These are phyloP conservation scores for Pseudonitzschia delicatissima DNA, from an alignment of 108 stramenopile species.

Conservation along the genomic window DNA sequence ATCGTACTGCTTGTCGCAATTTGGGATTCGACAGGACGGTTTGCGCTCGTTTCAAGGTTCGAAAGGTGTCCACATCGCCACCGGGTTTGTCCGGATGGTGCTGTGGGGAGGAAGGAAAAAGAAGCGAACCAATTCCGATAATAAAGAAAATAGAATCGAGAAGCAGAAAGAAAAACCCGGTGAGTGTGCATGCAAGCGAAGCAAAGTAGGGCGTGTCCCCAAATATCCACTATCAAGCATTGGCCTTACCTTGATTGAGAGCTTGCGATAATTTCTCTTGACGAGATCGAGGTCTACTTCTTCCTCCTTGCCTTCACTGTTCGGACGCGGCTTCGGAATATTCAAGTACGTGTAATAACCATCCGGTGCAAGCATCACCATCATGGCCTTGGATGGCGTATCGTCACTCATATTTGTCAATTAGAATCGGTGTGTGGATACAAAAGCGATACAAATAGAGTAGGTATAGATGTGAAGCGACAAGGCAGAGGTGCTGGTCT, in stretches of 20 bases:
- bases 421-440: too few species aligned
- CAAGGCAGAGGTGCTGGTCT: too few species aligned
- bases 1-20: conserved; percentile 78
- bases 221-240: conserved; percentile 41
- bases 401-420: conserved; percentile 4
- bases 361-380: conserved; percentile 69
- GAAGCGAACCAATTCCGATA: background rate
- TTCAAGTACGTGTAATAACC: conserved; percentile 81
- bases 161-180: background rate
- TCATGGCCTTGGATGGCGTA: conserved; percentile 56
- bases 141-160: background rate
- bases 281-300: conserved; percentile 58
- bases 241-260: conserved; percentile 38
- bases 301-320: background rate
- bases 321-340: conserved; percentile 45
- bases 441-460: too few species aligned
- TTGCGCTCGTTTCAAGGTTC: conserved; percentile 74
- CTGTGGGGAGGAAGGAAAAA: background rate
- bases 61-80: conserved; percentile 80
- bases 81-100: conserved; percentile 76
- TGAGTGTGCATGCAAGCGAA: too few species aligned
- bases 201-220: background rate
- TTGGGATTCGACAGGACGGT: conserved; percentile 63
- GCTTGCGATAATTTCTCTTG: conserved; percentile 75
- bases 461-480: too few species aligned